Conservation (phyloP, 495 filamentous ascomycete genomes). For the Penicillium robsamsonii region DNA sequence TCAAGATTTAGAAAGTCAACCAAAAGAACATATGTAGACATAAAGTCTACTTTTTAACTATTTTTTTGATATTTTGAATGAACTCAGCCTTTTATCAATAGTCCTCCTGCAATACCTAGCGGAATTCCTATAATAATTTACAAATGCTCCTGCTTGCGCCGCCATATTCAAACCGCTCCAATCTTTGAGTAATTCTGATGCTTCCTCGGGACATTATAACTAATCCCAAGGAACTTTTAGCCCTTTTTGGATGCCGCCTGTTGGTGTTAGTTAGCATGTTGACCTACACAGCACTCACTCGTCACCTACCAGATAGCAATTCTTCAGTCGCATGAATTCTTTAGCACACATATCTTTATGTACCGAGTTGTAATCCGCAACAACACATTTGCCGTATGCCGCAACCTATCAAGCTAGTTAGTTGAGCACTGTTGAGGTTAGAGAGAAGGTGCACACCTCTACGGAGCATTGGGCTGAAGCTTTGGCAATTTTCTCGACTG, state of each 20-base stretch:
- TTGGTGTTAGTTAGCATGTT: slow-evolving; percentile 5
- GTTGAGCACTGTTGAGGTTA: slow-evolving; percentile 11
- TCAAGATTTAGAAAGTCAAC: slow-evolving; percentile 61
- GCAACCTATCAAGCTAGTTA: slow-evolving; percentile 58
- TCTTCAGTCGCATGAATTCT: slow-evolving; percentile 82
- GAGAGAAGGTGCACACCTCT: slow-evolving; percentile 56
- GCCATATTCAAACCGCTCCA: background rate
- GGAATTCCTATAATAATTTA: background rate
- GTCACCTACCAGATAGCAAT: slow-evolving; percentile 77
- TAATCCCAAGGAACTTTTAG: slow-evolving; percentile 8
- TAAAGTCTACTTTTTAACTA: slow-evolving; percentile 10
- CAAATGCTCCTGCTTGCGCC: slow-evolving; percentile 8
- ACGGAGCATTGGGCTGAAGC: slow-evolving; percentile 78
- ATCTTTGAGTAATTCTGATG: background rate
- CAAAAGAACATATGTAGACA: slow-evolving; percentile 11
- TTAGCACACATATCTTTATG: slow-evolving; percentile 86
- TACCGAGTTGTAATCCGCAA: slow-evolving; percentile 85
- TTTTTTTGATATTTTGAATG: slow-evolving; percentile 9
- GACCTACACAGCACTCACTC: background rate
- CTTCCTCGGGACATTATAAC: background rate
- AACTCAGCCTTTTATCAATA: slow-evolving; percentile 3
- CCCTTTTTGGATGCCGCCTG: slow-evolving; percentile 44
- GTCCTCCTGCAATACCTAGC: background rate
- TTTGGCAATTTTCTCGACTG: slow-evolving; percentile 85
- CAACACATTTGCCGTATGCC: slow-evolving; percentile 87